Evolutionary conservation across 2,329 filamentous ascomycete genomes (phyloP).

Genomic region (Pseudocercospora cruenta): DNA sequence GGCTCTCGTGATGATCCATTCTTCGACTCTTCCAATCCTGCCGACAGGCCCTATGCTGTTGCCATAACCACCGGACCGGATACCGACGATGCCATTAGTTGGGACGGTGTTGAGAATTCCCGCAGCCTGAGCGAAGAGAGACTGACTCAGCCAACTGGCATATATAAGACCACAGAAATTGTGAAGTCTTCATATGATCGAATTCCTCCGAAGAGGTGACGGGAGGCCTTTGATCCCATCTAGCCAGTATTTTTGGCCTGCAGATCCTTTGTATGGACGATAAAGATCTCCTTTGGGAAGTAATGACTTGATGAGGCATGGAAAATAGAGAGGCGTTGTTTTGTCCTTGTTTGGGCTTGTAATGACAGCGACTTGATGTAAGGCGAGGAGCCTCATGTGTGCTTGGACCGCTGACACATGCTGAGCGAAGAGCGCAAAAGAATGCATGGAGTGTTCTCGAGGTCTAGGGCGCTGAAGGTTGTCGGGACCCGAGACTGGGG

Average conservation of each 20-base stretch:
- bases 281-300: too few relatives aligned
- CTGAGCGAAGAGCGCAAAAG: neutral
- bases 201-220: neutral
- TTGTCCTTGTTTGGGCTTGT: neutral
- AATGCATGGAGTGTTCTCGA: neutral
- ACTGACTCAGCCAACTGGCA: slow-evolving; percentile 6
- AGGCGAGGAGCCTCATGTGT: neutral
- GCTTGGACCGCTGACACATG: neutral
- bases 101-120: slow-evolving; percentile 19
- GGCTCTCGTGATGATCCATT: slow-evolving; percentile 6
- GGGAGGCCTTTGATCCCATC: neutral
- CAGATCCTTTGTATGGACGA: too few relatives aligned
- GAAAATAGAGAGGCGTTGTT: neutral
- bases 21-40: slow-evolving; percentile 8
- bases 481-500: neutral
- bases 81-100: slow-evolving; percentile 17
- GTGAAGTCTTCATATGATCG: slow-evolving; percentile 1
- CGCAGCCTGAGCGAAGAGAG: slow-evolving; percentile 23
- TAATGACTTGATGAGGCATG: neutral
- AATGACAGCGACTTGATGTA: neutral
- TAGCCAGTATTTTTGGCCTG: neutral
- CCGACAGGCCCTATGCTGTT: slow-evolving; percentile 15
- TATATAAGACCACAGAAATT: slow-evolving; percentile 4
- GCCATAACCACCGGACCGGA: slow-evolving; percentile 17
- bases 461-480: neutral